Evolutionary conservation across 768 basidiomycete species (phyloP).

Genomic region (Kwoniella sp.): DNA sequence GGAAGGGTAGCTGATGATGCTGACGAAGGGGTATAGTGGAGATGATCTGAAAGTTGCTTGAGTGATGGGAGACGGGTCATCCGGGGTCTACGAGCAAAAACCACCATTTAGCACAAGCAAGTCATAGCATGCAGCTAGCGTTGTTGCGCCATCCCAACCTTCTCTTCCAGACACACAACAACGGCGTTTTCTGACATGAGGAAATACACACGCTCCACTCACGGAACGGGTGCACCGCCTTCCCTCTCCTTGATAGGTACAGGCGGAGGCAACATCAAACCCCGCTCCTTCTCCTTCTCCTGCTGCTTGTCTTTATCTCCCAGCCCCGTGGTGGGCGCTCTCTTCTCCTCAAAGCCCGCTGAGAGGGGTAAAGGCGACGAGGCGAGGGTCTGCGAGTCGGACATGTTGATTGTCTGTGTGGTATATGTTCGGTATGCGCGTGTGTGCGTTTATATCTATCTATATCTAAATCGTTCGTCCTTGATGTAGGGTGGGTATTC

Average conservation of each 20-base stretch:
- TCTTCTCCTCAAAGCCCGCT: conserved; percentile 4
- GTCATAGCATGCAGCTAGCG: too few species aligned
- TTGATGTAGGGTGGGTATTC: too few species aligned
- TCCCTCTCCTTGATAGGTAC: conserved; percentile 22
- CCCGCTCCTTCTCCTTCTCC: conserved; percentile 12
- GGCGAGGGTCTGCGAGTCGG: not conserved
- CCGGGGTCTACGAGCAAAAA: conserved; percentile 21
- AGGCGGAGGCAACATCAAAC: conserved; percentile 30
- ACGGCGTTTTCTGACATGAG: too few species aligned
- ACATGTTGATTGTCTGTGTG: conserved; percentile 4
- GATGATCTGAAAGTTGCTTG: conserved; percentile 32
- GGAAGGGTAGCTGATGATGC: conserved; percentile 15
- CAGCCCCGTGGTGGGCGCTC: not conserved
- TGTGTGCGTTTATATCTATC: too few species aligned
- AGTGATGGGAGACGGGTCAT: conserved; percentile 45
- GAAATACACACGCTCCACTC: not conserved
- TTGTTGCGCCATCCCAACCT: too few species aligned
- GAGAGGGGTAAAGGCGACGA: conserved; percentile 8
- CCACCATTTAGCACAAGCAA: too few species aligned
- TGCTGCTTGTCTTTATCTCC: not conserved
- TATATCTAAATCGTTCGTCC: too few species aligned
- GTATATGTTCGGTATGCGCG: too few species aligned
- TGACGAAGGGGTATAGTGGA: conserved; percentile 22
- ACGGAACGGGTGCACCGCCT: not conserved
- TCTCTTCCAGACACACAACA: too few species aligned